Base-by-base conservation (phyloP, 495 filamentous ascomycete genomes). In the Alectoria sarmentosa region DNA sequence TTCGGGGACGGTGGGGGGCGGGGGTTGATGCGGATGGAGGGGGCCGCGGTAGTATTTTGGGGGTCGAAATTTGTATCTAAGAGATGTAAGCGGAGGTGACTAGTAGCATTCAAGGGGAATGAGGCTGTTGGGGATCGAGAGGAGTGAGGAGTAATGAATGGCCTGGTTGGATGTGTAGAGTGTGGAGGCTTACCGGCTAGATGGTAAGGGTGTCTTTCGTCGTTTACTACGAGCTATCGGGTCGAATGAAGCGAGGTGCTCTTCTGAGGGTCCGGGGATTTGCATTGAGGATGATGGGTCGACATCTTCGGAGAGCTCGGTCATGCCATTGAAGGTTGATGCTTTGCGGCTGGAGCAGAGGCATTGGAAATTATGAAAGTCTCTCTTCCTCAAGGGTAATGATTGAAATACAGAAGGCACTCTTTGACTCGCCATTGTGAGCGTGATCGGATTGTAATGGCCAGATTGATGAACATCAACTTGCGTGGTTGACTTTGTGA, bases 11-110 rank as follows among this genome's bases (percentile, higher is more conserved):
- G 94, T 94, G 54, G 87, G 80, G 15, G 85, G 82, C 7, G 90
- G 94, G 21, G 89, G 87, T 75, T 95, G 90, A 72, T 96, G 85
- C 52, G 94, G 95, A 72, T 97, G 91, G 44, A 98, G 82, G 57
- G 92, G 92, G 62, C 94, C 94, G 73, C 94, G 89, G 76, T 96
- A 84, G 82, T 90, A 98, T 75, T 92, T 90, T 48, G 95, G 95
- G 48, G 94, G 84, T 54, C 90, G 90, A 76, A 87, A 97, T 77
- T 92, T 88, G 77, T 97, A 98, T 80, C 92, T 96, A 55, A 5
- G 36, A 11, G 34, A n/a, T 56, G 56, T 72, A 69, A 74, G 69
- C 54, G 42, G 62, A 67, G 39, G 38, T 48, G 34, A 30, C 46
- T 17, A 8, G 30, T 8, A 58, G 48, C 26, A 1, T 52, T 52